These are phyloP conservation scores for Simplicillium aogashimaense DNA, from an alignment of 2,329 filamentous ascomycete genomes.

Conservation along the genomic window DNA sequence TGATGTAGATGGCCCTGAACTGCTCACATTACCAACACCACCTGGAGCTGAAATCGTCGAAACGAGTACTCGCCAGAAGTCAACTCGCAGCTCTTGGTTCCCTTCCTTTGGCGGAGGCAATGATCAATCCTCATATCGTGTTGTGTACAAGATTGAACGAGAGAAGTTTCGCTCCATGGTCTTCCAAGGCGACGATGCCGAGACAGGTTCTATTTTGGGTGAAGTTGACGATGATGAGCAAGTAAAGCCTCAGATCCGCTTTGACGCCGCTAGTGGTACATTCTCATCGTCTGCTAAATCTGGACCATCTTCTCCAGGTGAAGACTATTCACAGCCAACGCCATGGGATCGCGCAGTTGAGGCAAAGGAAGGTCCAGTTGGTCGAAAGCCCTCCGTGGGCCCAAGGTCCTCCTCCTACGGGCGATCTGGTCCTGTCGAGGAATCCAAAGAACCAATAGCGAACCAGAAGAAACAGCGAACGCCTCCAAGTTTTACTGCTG, in stretches of 20 bases:
- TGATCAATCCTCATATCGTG: conserved; percentile 32
- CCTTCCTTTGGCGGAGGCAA: conserved; percentile 12
- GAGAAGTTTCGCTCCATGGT: conserved; percentile 35
- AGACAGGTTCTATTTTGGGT: conserved; percentile 13
- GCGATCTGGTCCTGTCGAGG: background rate
- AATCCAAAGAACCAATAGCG: conserved; percentile 12
- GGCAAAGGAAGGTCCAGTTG: background rate
- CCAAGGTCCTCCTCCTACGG: background rate
- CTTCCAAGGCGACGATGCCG: conserved; percentile 22
- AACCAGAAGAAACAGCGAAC: conserved; percentile 37
- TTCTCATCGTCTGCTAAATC: conserved; percentile 1
- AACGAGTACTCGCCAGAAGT: conserved; percentile 24
- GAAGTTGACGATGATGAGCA: conserved; percentile 17
- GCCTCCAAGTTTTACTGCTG: conserved; percentile 17
- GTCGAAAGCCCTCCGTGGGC: background rate
- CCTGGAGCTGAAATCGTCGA: conserved; percentile 51
- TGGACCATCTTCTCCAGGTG: background rate
- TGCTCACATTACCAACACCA: conserved; percentile 41
- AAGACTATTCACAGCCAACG: background rate
- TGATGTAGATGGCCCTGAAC: conserved; percentile 44
- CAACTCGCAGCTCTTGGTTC: conserved; percentile 6
- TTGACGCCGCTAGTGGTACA: conserved; percentile 3
- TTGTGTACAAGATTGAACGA: conserved; percentile 50
- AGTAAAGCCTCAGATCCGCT: conserved; percentile 3
- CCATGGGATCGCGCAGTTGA: background rate